Base-by-base conservation (phyloP, 176 grass and related monocot genomes). In the Melocanna baccifera region DNA sequence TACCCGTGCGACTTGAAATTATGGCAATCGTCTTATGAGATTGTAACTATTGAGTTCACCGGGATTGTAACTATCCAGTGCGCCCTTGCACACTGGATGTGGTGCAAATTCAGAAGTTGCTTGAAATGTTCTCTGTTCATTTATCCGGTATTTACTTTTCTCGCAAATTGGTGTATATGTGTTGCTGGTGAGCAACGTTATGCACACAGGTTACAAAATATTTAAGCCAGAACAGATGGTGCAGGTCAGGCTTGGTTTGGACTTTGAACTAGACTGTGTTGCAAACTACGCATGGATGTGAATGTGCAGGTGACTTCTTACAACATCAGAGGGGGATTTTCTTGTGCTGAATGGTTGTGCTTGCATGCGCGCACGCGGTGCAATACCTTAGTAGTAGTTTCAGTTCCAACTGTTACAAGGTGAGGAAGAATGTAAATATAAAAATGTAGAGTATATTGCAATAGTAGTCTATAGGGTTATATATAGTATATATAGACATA, bases 61-160 rank as follows among this genome's bases (percentile, higher is more conserved):
- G 0, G 22, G 1, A 15, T 46, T 10, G 18, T 39, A 15, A 62
- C 25, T 67, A 32, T 8, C 15, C 25, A 16, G 55, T n/a, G 19
- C 19, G 29, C 16, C 46, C 53, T 73, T 39, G 51, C 50, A 71
- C 20, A 40, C 70, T 71, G 42, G 57, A 79, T 62, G 13, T 78
- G 52, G 74, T 73, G 69, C 25, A 61, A 20, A 32, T 62, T 14
- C 26, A 30, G 13, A 5, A 62, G 53, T 36, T 72, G 16, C 11
- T 65, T 65, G 48, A 50, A 71, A 62, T 70, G 39, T 62, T 86
- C 9, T 53, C 6, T 86, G 41, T 62, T 71, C 52, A 55, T 32
- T 61, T 66, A n/a, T 1, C 22, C 32, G 3, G 13, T 15, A 45
- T 14, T 61, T 45, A 4, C 0, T 29, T 58, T 22, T 75, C 19